Evolutionary conservation across 805 yeast species (phyloP).

Genomic region (Ogataea allantospora): DNA sequence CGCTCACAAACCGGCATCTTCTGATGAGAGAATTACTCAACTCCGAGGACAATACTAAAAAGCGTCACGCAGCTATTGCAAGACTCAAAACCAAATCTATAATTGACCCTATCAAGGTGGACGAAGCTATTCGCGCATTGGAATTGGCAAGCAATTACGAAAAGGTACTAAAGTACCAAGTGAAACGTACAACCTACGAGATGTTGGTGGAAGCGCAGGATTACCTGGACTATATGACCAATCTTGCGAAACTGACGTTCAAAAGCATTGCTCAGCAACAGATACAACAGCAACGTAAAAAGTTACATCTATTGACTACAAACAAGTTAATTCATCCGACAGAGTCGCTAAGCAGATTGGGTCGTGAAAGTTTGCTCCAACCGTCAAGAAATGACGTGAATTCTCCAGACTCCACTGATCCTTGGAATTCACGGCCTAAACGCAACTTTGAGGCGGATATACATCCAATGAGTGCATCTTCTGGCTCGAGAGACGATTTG

Average conservation of each 20-base stretch:
- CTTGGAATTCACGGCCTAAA: slow-evolving; percentile 36
- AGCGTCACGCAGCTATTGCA: slow-evolving; percentile 68
- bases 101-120: slow-evolving; percentile 83
- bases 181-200: slow-evolving; percentile 80
- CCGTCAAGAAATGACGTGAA: neutral
- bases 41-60: slow-evolving; percentile 72
- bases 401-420: slow-evolving; percentile 24
- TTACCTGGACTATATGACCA: slow-evolving; percentile 57
- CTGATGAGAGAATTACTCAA: slow-evolving; percentile 83
- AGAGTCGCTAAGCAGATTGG: slow-evolving; percentile 64
- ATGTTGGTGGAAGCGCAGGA: slow-evolving; percentile 72
- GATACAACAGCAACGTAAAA: slow-evolving; percentile 84
- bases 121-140: slow-evolving; percentile 78
- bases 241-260: slow-evolving; percentile 46
- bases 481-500: slow-evolving; percentile 13
- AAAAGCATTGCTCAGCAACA: slow-evolving; percentile 62
- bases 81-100: slow-evolving; percentile 69
- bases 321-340: slow-evolving; percentile 39
- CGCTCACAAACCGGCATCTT: slow-evolving; percentile 87
- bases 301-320: slow-evolving; percentile 66
- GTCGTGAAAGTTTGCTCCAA: slow-evolving; percentile 62
- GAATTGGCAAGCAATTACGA: slow-evolving; percentile 78
- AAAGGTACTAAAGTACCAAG: slow-evolving; percentile 70
- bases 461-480: slow-evolving; percentile 13
- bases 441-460: slow-evolving; percentile 22